Evolutionary conservation across 2,329 filamentous ascomycete genomes (phyloP).

Genomic region (Diaporthe velutina): DNA sequence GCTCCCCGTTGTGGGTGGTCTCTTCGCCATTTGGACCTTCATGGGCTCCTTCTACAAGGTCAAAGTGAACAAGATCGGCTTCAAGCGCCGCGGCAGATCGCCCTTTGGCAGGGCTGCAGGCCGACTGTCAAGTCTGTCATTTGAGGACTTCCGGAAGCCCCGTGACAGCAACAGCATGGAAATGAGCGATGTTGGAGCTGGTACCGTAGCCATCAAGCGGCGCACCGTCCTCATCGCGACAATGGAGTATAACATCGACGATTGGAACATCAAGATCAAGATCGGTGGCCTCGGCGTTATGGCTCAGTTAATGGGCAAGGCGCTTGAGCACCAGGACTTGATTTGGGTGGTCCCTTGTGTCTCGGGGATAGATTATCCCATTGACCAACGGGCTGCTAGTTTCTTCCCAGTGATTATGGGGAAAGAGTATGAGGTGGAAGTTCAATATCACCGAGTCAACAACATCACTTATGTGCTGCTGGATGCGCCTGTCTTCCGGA

Average conservation of each 20-base stretch:
- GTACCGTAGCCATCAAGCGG: conserved; percentile 44
- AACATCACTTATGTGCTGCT: conserved; percentile 78
- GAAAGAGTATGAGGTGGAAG: conserved; percentile 70
- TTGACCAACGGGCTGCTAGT: conserved; percentile 68
- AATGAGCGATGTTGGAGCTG: conserved; percentile 40
- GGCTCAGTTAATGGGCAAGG: conserved; percentile 78
- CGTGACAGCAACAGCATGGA: conserved; percentile 45
- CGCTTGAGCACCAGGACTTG: conserved; percentile 73
- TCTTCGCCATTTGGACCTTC: conserved; percentile 66
- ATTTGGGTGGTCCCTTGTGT: conserved; percentile 75
- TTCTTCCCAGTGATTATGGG: conserved; percentile 74
- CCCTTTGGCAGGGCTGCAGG: conserved; percentile 45
- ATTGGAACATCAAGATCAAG: conserved; percentile 79
- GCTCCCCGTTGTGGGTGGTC: conserved; percentile 64
- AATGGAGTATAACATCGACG: conserved; percentile 80
- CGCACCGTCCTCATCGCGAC: conserved; percentile 76
- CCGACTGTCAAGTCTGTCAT: conserved; percentile 48
- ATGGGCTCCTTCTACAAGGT: conserved; percentile 73
- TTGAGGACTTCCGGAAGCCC: conserved; percentile 47
- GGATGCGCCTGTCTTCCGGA: conserved; percentile 75
- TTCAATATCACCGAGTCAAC: conserved; percentile 72
- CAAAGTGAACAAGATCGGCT: conserved; percentile 51
- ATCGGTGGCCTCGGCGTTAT: conserved; percentile 79
- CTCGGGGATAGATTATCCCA: conserved; percentile 73
- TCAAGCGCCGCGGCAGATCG: conserved; percentile 46